Percentiles rank a stretch among this genome's conserved stretches.
These are phyloP conservation scores for Pseudocercospora cruenta DNA, from an alignment of 2,329 filamentous ascomycete species.

Conservation along the genomic window DNA sequence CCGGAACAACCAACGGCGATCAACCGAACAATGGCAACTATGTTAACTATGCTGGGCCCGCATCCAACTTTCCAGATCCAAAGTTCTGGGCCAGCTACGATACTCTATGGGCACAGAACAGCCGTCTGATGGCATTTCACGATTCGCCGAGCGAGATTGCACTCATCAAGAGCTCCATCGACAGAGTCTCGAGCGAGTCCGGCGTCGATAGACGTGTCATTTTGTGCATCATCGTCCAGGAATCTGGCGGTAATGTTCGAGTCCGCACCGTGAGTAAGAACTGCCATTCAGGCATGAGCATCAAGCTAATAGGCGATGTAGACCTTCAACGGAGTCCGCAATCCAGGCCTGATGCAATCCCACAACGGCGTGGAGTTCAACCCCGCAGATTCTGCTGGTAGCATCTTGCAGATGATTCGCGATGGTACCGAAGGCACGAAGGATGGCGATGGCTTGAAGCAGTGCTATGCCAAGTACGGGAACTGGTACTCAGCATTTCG, in stretches of 20 bases:
- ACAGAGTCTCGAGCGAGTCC: conserved; percentile 8
- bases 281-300: no score
- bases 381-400: conserved; percentile 30
- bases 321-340: conserved; percentile 39
- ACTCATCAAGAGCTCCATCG: conserved; percentile 1
- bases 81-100: conserved; percentile 12
- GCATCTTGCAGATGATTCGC: conserved; percentile 40
- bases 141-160: conserved; percentile 7
- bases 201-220: conserved; percentile 9
- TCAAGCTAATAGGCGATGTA: not conserved
- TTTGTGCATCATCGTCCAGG: conserved; percentile 15
- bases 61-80: conserved; percentile 10
- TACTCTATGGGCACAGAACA: conserved; percentile 13
- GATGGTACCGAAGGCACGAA: conserved; percentile 50
- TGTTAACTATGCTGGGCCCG: conserved; percentile 6
- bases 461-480: conserved; percentile 40
- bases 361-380: conserved; percentile 43
- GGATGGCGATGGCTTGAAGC: conserved; percentile 48
- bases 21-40: not conserved
- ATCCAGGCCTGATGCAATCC: conserved; percentile 54
- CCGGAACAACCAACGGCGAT: not conserved
- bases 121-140: conserved; percentile 7
- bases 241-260: conserved; percentile 13
- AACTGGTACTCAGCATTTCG: conserved; percentile 49
- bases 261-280: conserved; percentile 12